Conservation (phyloP, 495 filamentous ascomycete species). For the Penicillium parvum region DNA sequence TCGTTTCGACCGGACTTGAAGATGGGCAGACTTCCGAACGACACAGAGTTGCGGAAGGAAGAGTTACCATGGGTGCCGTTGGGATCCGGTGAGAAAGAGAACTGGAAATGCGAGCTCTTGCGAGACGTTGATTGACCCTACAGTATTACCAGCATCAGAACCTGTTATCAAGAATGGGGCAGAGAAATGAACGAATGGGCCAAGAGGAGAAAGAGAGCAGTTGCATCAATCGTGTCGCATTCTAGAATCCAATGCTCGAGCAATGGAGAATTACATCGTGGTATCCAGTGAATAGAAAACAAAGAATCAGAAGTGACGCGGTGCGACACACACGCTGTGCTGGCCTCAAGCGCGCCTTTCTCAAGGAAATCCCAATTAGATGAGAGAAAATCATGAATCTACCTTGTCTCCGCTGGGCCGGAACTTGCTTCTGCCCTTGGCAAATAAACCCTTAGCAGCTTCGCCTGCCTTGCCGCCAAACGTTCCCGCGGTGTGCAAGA, state of each 20-base stretch:
- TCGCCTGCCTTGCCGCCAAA: constrained; percentile 67
- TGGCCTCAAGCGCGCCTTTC: constrained; percentile 16
- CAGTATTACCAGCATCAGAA: constrained; percentile 37
- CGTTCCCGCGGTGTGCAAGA: constrained; percentile 72
- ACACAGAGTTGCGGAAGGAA: constrained; percentile 20
- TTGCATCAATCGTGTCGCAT: constrained; percentile 40
- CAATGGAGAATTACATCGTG: constrained; percentile 36
- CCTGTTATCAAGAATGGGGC: constrained; percentile 12
- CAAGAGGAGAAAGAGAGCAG: not conserved
- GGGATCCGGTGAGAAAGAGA: constrained; percentile 14
- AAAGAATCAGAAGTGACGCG: constrained; percentile 16
- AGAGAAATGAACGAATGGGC: constrained; percentile 16
- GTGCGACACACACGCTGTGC: constrained; percentile 8
- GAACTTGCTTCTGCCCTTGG: constrained; percentile 80
- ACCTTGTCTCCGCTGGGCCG: constrained; percentile 69
- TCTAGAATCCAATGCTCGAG: constrained; percentile 31
- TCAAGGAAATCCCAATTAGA: constrained; percentile 7
- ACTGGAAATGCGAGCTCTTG: constrained; percentile 17
- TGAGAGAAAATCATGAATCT: constrained; percentile 57
- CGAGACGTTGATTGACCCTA: constrained; percentile 37
- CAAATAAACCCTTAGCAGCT: constrained; percentile 81
- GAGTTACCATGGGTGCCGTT: constrained; percentile 13
- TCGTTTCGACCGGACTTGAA: constrained; percentile 18
- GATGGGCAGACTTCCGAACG: constrained; percentile 22
- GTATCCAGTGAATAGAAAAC: constrained; percentile 35